Percentiles rank a stretch among this genome's conserved stretches.
Conservation (phyloP, 208 protist genomes). For the Trypanosoma rangeli region DNA sequence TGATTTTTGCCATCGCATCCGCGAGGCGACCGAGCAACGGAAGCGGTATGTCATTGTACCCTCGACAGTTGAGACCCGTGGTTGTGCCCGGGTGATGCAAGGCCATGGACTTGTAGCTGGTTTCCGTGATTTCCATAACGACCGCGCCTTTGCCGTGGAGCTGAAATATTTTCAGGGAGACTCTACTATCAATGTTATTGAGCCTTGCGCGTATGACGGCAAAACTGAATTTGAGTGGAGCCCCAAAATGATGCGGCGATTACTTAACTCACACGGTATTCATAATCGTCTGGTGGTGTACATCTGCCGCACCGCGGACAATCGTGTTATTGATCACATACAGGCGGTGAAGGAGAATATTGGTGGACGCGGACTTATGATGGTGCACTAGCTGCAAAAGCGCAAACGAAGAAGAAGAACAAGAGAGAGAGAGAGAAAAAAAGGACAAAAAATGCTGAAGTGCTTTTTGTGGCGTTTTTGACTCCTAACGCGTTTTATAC, state of each 20-base stretch:
- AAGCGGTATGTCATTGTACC: conserved; percentile 92
- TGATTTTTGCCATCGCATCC: conserved; percentile 90
- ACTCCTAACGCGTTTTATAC: neutral
- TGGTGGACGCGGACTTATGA: conserved; percentile 86
- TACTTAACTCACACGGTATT: conserved; percentile 85
- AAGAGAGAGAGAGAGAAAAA: neutral
- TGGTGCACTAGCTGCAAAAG: conserved; percentile 62
- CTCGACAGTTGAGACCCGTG: conserved; percentile 84
- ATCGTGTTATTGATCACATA: conserved; percentile 90
- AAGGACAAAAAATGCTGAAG: neutral
- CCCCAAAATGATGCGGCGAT: conserved; percentile 90
- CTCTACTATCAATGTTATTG: conserved; percentile 86
- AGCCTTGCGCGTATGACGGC: conserved; percentile 84
- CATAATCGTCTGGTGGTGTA: conserved; percentile 88
- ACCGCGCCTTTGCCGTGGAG: conserved; percentile 90
- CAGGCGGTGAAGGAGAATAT: conserved; percentile 85
- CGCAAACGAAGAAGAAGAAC: neutral
- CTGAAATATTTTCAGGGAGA: conserved; percentile 92
- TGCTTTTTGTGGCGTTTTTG: neutral
- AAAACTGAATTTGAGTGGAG: conserved; percentile 92
- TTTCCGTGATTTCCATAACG: conserved; percentile 92
- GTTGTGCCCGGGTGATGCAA: conserved; percentile 84
- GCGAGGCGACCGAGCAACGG: conserved; percentile 81
- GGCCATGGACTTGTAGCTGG: conserved; percentile 87
- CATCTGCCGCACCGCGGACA: conserved; percentile 83